Base-by-base conservation (phyloP, 1,284 basidiomycete genomes). In the Cutaneotrichosporon sp. region DNA sequence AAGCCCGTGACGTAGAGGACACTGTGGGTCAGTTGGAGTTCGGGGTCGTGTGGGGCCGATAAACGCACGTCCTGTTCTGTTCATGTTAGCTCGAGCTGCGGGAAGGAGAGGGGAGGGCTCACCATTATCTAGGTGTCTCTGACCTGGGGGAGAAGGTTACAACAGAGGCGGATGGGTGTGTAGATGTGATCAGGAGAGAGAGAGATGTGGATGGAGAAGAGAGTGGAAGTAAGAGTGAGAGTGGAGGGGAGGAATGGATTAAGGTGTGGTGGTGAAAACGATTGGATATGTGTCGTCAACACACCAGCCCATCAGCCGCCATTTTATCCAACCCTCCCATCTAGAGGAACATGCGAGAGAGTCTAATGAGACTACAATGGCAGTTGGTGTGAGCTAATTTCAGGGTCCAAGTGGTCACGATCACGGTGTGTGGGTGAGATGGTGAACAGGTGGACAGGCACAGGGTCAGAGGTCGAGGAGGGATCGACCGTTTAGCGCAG, bases 1-100 rank as follows among this genome's bases (percentile, higher is more conserved):
- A 92, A 92, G 46, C 91, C 91, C 72, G 89, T 89, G 58, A 93
- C 91, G 75, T 92, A 91, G 64, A 93, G 85, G 67, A 92, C 92
- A 68, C 90, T 78, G 65, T 6, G 25, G 18, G 51, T 54, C 29
- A 54, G 51, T 20, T 14, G 7, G 5, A 18, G 18, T 42, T 38
- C 13, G 13, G 18, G 16, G 34, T 24, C 29, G 25, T 38, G 18
- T 20, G n/a, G 14, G 38, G 24, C 16, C 1, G 51, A n/a, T 16
- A 2, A n/a, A 61, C 60, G 38, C 36, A 62, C 63, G 63, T 65
- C 49, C 63, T 55, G 63, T 65, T 64, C 49, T 60, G 59, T 16
- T 8, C 20, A 20, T 7, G 34, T 53, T 25, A 53, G 51, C 51
- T 20, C 6, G 34, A 14, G 31, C 20, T 33, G 22, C 31, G 9